Evolutionary conservation across 106 monocot species (phyloP), one percentile per base, ranked within the genome.

Genomic region (Dendrobium nobile): DNA sequence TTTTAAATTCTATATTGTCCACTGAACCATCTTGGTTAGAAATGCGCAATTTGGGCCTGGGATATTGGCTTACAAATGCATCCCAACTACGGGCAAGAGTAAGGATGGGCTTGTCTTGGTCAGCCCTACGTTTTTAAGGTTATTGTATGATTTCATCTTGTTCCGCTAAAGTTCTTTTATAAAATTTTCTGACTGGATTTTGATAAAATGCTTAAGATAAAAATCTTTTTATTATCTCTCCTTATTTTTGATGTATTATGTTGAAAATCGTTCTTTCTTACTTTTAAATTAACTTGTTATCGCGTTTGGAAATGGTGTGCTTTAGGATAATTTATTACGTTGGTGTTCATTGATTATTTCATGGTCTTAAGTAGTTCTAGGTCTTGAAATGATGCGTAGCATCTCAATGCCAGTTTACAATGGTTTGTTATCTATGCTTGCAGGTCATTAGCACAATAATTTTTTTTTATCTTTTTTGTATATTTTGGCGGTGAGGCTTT

Each of bases 11-110:
- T 75, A 37, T 95, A 72, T 80, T 95, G 33, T 86, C 95, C 27
- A 55, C 85, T 44, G 93, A 99, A 78, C 84, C 95, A 82, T 89
- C 93, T 27, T 99, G 99, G 99, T 19, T 72, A 79, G 99, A 99
- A 84, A 91, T 99, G 93, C 85, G 82, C 81, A 95, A 83, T 85
- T 81, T 99, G 70, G 99, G 99, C 40, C 15, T 93, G 51, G 99
- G 99, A 70, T 88, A 83, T 80, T 99, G 99, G 99, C 90, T 89
- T 82, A 93, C 73, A 51, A 86, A 95, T 83, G 81, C 54, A 73
- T 75, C 91, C 73, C 90, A 90, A 80, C 73, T 99, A 75, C 86
- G 93, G 24, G 43, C 83, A 81, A 95, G 70, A 89, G 99, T 95
- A 87, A 78, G 82, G 17, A 43, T 76, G 41, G 45, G 67, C 18